A percentile compares a stretch with the other conserved stretches of the same genome.
Evolutionary conservation across 1,284 basidiomycete genomes (phyloP).

Genomic region (Apiotrichum sp.): DNA sequence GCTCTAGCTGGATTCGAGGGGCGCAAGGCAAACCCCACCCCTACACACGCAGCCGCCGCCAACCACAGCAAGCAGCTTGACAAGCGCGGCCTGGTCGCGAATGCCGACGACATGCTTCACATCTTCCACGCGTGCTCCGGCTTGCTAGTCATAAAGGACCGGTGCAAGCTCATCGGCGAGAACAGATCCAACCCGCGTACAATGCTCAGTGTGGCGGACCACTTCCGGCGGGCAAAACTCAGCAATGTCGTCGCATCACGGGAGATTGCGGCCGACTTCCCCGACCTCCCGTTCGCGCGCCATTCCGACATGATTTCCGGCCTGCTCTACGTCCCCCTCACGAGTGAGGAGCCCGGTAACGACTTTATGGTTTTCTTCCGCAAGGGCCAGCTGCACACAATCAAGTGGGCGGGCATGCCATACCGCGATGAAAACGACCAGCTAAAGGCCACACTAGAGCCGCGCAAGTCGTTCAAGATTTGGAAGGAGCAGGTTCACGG

Average conservation of each 20-base stretch:
- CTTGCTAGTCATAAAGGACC: slow-evolving; percentile 76
- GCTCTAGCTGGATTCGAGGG: slow-evolving; percentile 35
- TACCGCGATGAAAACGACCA: slow-evolving; percentile 51
- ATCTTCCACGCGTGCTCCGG: slow-evolving; percentile 82
- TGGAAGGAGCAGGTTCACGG: slow-evolving; percentile 77
- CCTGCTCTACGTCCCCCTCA: slow-evolving; percentile 70
- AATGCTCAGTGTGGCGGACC: slow-evolving; percentile 75
- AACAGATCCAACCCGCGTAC: slow-evolving; percentile 60
- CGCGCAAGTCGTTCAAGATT: slow-evolving; percentile 70
- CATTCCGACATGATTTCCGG: slow-evolving; percentile 72
- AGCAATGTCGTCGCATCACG: slow-evolving; percentile 59
- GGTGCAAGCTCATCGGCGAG: slow-evolving; percentile 73
- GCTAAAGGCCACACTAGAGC: slow-evolving; percentile 54
- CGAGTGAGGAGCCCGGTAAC: slow-evolving; percentile 54
- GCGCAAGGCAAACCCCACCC: slow-evolving; percentile 28
- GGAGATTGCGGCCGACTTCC: slow-evolving; percentile 64
- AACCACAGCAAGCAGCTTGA: too few species aligned
- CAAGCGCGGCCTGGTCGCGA: slow-evolving; percentile 62
- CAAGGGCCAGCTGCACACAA: slow-evolving; percentile 64
- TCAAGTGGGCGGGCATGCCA: slow-evolving; percentile 75
- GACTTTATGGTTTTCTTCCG: slow-evolving; percentile 76
- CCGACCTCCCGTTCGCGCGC: slow-evolving; percentile 63
- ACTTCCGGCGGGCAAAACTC: slow-evolving; percentile 70
- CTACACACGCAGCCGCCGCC: too few species aligned
- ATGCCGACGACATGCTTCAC: slow-evolving; percentile 73